Base-by-base conservation (phyloP, 495 filamentous ascomycete genomes). In the Trichoderma parareesei region DNA sequence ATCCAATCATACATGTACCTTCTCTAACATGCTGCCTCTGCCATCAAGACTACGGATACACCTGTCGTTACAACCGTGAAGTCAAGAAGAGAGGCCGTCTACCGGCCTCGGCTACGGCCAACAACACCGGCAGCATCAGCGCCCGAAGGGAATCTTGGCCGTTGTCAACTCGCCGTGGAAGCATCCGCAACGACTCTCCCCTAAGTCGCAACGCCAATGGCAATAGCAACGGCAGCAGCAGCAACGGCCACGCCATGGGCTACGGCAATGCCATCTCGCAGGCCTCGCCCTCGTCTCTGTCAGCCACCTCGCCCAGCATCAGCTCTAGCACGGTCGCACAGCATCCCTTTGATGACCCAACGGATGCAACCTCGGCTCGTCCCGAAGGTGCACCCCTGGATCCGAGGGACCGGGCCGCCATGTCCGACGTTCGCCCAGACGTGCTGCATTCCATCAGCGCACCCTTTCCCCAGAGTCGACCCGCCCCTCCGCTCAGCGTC, bases 51-150 rank as follows among this genome's bases (percentile, higher is more conserved):
- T 65, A 65, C 46, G 64, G 64, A 41, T 65, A 65, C n/a, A 40
- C 57, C 14, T 65, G 64, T 33, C 64, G 59, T 14, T 65, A 65
- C n/a, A 65, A 65, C 14, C 64, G 64, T 42, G 57, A 65, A 42
- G 46, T 62, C 8, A 65, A 65, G 64, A 65, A 65, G 38, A 41
- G 64, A 33, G 64, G 64, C 37, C 64, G 64, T 9, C 57, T 65
- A 13, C 64, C 64, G 10, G 53, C 53, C 20, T 57, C 53, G 53
- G 53, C 53, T 16, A 35, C 53, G 16, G 53, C 53, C 20, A 35
- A 33, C 33, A 57, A 33, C 33, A 27, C 33, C 18, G 53, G 53
- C 27, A 57, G 20, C 27, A 57, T 35, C 53, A 57, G 9, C 14
- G 8, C 20, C 27, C 53, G 53, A n/a, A 57, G 53, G 16, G 53